Base-by-base conservation (phyloP, 306 rosid species). In the Leucaena leucocephala region DNA sequence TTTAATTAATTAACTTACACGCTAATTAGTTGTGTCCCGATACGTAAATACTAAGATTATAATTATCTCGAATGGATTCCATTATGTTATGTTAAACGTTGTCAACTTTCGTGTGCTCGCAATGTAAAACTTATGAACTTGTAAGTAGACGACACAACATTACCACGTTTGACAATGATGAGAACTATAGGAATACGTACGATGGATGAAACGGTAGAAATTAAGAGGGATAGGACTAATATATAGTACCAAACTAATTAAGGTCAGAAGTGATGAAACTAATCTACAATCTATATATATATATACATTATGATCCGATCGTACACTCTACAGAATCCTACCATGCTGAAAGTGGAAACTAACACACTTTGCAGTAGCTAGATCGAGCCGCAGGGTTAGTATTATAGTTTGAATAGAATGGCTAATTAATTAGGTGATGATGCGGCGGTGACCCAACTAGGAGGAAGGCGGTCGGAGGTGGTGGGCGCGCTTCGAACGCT, bases 401-500 rank as follows among this genome's bases (percentile, higher is more conserved):
- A 7, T 1, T 21, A 7, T 54, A 0, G 27, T 27, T 27, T 27
- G 27, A 17, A 36, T 40, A 68, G 45, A 34, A 64, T n/a, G 55
- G 21, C n/a, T 2, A 17, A 54, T 54, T 2, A 54, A 44, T 44
- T 44, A 44, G 48, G 48, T 9, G 48, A 11, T 44, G 48, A 36
- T 68, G 89, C 44, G 74, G 82, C 5, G 21, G 78, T 17, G 21
- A 86, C 3, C 90, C 88, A 82, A 76, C 82, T 78, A 9, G 90
- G 75, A 58, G 97, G 91, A 81, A 85, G 75, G 35, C 90, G 85
- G 2, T 84, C 82, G 35, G 93, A 78, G 78, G 86, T 57, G 67
- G 89, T 77, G 59, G 99, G 98, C 84, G 86, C 49, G 71, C 83
- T 58, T 2, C 94, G 82, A 42, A 95, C 80, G 12, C 80, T 93